Base-by-base conservation (phyloP, 345 rosid genomes). In the Cardiospermum halicacabum region DNA sequence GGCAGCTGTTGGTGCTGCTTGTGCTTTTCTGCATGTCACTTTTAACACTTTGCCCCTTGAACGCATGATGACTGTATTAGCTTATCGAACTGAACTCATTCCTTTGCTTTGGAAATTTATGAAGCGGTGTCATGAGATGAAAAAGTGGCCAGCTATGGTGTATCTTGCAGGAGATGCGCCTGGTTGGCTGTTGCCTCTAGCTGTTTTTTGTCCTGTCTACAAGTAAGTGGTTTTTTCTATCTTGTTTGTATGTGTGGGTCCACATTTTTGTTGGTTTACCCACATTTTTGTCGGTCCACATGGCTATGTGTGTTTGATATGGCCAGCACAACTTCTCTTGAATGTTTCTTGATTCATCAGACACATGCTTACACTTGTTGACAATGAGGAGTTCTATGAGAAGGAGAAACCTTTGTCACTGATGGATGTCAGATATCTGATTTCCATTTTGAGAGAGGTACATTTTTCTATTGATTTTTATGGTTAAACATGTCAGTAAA, bases 361-460 rank as follows among this genome's bases (percentile, higher is more conserved):
- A 96, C 96, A 89, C 78, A 87, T 95, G 99, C 99, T 95, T 74
- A 91, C 64, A 81, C 82, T 91, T 70, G 92, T 87, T 56, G 97
- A 91, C 70, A 95, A 89, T 69, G 99, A 91, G 74, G 99, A 91
- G 80, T 95, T 95, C 67, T 95, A 95, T 67, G 97, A 95, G 74
- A 85, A 85, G 74, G 96, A 89, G 81, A 95, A 85, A 76, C 97
- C 96, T 60, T 74, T 95, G 56, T 81, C 93, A 7, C 74, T 95
- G 74, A 80, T 80, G 74, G 99, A 95, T 80, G 80, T 84, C 49
- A 77, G 86, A 72, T 77, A 77, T 77, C 80, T 91, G 50, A 75
- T 95, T 76, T 68, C 89, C 56, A 89, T 95, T 60, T 72, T 95
- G 78, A 85, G 91, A 86, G 93, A 89, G 87, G 99, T 91, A 71